phyloP scores from a whole-genome alignment of 768 basidiomycete genomes.

The Panus rudis region DNA sequence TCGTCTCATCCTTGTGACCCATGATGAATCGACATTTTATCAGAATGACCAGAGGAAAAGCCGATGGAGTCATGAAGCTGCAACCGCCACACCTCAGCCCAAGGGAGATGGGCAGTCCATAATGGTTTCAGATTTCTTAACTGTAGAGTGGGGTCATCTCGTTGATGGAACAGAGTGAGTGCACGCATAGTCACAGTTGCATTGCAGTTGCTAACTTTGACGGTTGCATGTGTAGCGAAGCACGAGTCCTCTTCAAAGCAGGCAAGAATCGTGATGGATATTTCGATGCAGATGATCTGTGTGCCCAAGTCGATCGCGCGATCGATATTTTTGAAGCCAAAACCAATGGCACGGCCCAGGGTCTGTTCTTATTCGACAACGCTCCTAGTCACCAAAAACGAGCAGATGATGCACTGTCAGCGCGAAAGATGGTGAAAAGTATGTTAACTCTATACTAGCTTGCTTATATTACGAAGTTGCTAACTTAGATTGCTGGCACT shows the following conservation, averaged over 20 bases:
- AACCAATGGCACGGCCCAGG: constrained; percentile 19
- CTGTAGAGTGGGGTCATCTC: constrained; percentile 25
- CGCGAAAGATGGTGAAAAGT: constrained; percentile 19
- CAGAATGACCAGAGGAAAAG: constrained; percentile 25
- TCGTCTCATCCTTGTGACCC: constrained; percentile 23
- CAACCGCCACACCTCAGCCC: constrained; percentile 18
- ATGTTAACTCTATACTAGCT: no score
- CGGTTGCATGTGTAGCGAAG: constrained; percentile 15
- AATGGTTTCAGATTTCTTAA: constrained; percentile 31
- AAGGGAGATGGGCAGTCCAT: constrained; percentile 33
- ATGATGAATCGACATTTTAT: constrained; percentile 36
- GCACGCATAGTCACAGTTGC: no score
- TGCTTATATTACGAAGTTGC: constrained; percentile 2
- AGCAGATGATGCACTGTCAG: constrained; percentile 20
- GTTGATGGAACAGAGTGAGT: constrained; percentile 13
- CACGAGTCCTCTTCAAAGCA: constrained; percentile 20
- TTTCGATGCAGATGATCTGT: constrained; percentile 21
- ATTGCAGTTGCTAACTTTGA: constrained; percentile 19
- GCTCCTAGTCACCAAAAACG: constrained; percentile 21
- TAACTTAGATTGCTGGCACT: constrained; percentile 1
- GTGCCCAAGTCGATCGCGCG: constrained; percentile 18
- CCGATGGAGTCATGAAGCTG: constrained; percentile 19
- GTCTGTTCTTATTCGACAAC: constrained; percentile 25
- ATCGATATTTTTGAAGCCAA: constrained; percentile 28
- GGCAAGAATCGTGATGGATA: constrained; percentile 28